A percentile compares a stretch with the other conserved stretches of the same genome.
phyloP scores from a whole-genome alignment of 2,329 filamentous ascomycete genomes.

The Rhinocladiella similis region DNA sequence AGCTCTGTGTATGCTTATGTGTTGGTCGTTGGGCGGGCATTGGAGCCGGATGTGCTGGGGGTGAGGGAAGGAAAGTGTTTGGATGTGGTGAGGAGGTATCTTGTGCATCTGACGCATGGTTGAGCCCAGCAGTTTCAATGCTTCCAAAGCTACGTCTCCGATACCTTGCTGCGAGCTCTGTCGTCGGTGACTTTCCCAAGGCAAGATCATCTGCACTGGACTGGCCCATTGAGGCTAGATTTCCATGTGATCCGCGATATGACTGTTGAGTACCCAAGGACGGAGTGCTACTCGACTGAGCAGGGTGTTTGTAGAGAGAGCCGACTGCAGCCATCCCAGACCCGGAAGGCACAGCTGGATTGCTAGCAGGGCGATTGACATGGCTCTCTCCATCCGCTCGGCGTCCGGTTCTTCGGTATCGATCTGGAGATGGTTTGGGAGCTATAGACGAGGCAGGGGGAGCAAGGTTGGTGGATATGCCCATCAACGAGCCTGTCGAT shows the following conservation, averaged over 20 bases:
- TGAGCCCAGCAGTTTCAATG: constrained; percentile 48
- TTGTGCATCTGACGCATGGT: constrained; percentile 33
- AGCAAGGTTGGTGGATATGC: constrained; percentile 1
- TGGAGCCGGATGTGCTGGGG: neutral
- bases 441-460: constrained; percentile 32
- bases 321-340: constrained; percentile 57
- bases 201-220: constrained; percentile 71
- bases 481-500: constrained; percentile 21
- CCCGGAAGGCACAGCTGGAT: constrained; percentile 50
- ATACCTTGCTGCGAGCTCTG: constrained; percentile 73
- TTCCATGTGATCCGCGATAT: constrained; percentile 37
- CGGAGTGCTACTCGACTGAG: constrained; percentile 38
- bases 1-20: constrained; percentile 57
- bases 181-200: constrained; percentile 45
- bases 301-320: constrained; percentile 55
- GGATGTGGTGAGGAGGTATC: constrained; percentile 33
- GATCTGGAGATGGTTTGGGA: constrained; percentile 72
- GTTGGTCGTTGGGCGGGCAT: constrained; percentile 34
- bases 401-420: constrained; percentile 72
- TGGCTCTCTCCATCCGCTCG: constrained; percentile 46
- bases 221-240: constrained; percentile 55
- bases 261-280: constrained; percentile 33
- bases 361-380: constrained; percentile 22
- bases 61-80: constrained; percentile 36
- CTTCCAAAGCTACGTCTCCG: constrained; percentile 81